Evolutionary conservation across 1,284 basidiomycete species (phyloP), one percentile per base, ranked within the genome.

Genomic region (Neolentinus lepideus): DNA sequence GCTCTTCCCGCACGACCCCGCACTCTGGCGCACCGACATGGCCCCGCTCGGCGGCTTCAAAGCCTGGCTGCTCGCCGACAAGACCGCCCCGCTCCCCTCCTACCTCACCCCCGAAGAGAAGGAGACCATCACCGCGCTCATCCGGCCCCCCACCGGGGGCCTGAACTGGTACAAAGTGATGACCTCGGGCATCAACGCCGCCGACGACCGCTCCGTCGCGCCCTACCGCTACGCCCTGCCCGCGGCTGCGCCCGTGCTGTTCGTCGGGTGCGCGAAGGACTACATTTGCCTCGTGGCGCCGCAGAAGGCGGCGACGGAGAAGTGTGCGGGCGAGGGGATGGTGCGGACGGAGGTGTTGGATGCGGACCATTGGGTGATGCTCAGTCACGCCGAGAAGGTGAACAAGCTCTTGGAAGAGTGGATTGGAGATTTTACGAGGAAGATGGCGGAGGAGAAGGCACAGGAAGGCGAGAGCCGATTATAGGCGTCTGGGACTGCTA

Each of bases 291-390:
- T 63, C 43, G 59, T 63, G 25, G 52, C 51, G 48, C 53, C 61
- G 24, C 60, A 55, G 25, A 53, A 57, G 50, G 57, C 57, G 52
- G 47, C 59, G 36, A 57, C 27, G n/a, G 58, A 57, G 26, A 52
- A 63, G 56, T 29, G 56, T 47, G 62, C 59, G 47, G 50, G 59
- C 31, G 54, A 54, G 27, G 54, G 36, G 50, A 54, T 50, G 51
- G 29, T 63, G 25, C 67, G 63, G 1, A 56, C 65, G n/a, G 60
- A 62, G 26, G 66, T 65, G 47, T 69, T 64, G 56, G 65, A 67
- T 36, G 58, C 68, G 8, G 64, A 61, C 11, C 70, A 72, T 58
- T 71, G 68, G 68, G 60, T 70, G 8, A 61, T 64, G 58, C 59
- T 68, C 19, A 62, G 62, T 38, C 58, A 56, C 9, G 56, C 64